phyloP scores from a whole-genome alignment of 2,329 filamentous ascomycete genomes.

The Orbilia oligospora region DNA sequence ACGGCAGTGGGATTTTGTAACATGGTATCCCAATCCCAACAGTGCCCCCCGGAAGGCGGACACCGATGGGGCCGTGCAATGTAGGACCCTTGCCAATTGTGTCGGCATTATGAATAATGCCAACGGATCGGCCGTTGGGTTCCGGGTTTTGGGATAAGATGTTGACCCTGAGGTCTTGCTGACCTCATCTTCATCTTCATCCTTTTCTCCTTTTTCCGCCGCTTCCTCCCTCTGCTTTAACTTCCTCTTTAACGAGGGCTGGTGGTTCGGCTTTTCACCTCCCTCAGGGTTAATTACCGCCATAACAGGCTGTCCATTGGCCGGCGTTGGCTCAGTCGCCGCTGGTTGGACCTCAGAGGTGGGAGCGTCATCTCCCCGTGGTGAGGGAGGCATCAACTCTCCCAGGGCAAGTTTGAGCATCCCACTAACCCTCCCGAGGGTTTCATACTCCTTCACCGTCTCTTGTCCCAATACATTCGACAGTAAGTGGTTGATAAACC shows the following conservation, averaged over 20 bases:
- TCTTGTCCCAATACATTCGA: conserved; percentile 76
- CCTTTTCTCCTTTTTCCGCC: not conserved
- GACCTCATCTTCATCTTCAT: conserved; percentile 1
- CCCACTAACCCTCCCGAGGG: conserved; percentile 84
- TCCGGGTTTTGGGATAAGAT: conserved; percentile 4
- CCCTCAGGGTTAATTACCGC: not conserved
- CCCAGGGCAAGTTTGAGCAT: conserved; percentile 92
- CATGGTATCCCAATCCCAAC: conserved; percentile 82
- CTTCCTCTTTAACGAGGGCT: conserved; percentile 43
- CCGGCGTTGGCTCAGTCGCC: conserved; percentile 13
- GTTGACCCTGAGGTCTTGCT: not conserved
- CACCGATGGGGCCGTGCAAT: conserved; percentile 83
- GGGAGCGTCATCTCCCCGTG: not conserved
- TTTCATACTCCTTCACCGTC: conserved; percentile 81
- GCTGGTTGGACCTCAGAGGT: not conserved
- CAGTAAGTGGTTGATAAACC: conserved; percentile 85
- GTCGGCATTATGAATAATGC: conserved; percentile 85
- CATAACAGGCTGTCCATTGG: conserved; percentile 2
- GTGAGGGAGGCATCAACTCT: conserved; percentile 69
- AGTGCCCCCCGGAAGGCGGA: conserved; percentile 85
- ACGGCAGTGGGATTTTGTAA: conserved; percentile 88
- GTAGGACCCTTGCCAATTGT: conserved; percentile 80
- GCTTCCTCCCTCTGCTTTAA: conserved; percentile 27
- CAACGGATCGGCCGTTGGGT: conserved; percentile 72
- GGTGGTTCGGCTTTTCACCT: not conserved